These are phyloP conservation scores for Ascochyta koolunga DNA, from an alignment of 2,329 filamentous ascomycete species.

Conservation along the genomic window DNA sequence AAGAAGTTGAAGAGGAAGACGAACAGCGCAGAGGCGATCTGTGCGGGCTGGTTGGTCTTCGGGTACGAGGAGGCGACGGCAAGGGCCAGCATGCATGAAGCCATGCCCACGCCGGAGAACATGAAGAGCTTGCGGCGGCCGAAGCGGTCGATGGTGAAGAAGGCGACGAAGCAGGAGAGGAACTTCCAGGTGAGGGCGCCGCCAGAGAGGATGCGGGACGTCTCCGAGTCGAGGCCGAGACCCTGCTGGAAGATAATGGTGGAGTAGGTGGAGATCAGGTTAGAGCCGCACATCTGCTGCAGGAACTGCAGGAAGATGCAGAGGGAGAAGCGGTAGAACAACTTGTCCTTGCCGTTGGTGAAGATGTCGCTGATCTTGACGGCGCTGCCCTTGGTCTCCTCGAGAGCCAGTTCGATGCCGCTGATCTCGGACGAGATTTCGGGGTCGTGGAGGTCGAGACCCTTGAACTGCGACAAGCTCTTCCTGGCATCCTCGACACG, in stretches of 20 bases:
- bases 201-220: slow-evolving; percentile 67
- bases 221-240: slow-evolving; percentile 52
- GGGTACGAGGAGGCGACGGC: slow-evolving; percentile 60
- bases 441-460: slow-evolving; percentile 46
- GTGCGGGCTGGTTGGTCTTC: slow-evolving; percentile 53
- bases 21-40: slow-evolving; percentile 61
- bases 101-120: slow-evolving; percentile 60
- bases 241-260: slow-evolving; percentile 52
- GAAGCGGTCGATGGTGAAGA: slow-evolving; percentile 74
- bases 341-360: slow-evolving; percentile 66
- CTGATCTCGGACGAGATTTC: slow-evolving; percentile 69
- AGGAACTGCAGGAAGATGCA: slow-evolving; percentile 59
- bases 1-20: slow-evolving; percentile 67
- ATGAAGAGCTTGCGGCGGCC: slow-evolving; percentile 66
- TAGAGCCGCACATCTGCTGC: slow-evolving; percentile 59
- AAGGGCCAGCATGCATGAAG: slow-evolving; percentile 60
- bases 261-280: slow-evolving; percentile 58
- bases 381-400: slow-evolving; percentile 61
- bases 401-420: slow-evolving; percentile 60
- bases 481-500: slow-evolving; percentile 68
- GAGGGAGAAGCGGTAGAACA: slow-evolving; percentile 64
- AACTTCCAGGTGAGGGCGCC: slow-evolving; percentile 64
- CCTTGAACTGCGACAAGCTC: slow-evolving; percentile 50
- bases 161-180: slow-evolving; percentile 65
- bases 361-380: slow-evolving; percentile 63